phyloP scores from a whole-genome alignment of 2,329 filamentous ascomycete species.

The Chaetomium strumarium region DNA sequence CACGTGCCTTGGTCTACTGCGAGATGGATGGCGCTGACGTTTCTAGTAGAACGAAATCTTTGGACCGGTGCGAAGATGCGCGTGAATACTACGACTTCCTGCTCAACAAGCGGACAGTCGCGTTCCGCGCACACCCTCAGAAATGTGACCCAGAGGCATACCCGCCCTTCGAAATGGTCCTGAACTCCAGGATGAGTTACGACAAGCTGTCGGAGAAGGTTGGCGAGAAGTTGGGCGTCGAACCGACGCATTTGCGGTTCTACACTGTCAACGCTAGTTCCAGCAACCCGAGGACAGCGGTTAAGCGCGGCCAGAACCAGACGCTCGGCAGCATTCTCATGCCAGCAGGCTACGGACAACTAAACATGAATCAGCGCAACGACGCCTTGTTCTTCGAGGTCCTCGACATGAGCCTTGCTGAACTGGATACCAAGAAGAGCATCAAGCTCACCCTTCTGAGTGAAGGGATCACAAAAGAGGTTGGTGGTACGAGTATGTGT shows the following conservation, averaged over 20 bases:
- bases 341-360: slow-evolving; percentile 65
- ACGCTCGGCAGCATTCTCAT: slow-evolving; percentile 76
- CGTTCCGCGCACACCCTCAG: slow-evolving; percentile 64
- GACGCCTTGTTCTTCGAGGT: slow-evolving; percentile 90
- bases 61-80: slow-evolving; percentile 62
- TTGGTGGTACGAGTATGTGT: slow-evolving; percentile 35
- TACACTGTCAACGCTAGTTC: slow-evolving; percentile 75
- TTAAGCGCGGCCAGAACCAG: slow-evolving; percentile 66
- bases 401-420: slow-evolving; percentile 86
- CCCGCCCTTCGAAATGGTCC: slow-evolving; percentile 64
- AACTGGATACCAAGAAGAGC: slow-evolving; percentile 86
- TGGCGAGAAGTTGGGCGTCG: slow-evolving; percentile 67
- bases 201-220: slow-evolving; percentile 82
- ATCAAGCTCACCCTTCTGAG: slow-evolving; percentile 79
- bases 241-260: slow-evolving; percentile 84
- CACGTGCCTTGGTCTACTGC: too few species aligned
- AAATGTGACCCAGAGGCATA: slow-evolving; percentile 52
- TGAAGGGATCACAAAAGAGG: slow-evolving; percentile 88
- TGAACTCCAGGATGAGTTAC: slow-evolving; percentile 86
- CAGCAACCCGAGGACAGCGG: slow-evolving; percentile 68
- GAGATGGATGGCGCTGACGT: slow-evolving; percentile 18
- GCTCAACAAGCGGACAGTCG: slow-evolving; percentile 72
- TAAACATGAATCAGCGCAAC: slow-evolving; percentile 61
- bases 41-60: slow-evolving; percentile 29
- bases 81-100: slow-evolving; percentile 91